These are phyloP conservation scores for Aspergillus affinis DNA, from an alignment of 495 filamentous ascomycete species.

Conservation along the genomic window DNA sequence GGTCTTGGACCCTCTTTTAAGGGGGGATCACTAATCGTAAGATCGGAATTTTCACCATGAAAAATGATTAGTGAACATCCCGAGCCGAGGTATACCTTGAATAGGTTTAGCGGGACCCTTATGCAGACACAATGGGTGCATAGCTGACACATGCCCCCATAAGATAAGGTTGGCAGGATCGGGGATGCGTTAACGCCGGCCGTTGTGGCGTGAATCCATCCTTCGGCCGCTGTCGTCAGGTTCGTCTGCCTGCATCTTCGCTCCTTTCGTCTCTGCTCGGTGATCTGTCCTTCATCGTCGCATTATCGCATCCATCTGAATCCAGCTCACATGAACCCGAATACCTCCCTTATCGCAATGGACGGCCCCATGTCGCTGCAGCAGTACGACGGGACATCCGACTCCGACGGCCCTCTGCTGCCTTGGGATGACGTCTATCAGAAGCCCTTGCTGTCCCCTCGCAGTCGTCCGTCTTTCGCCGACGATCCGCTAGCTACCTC, in stretches of 20 bases:
- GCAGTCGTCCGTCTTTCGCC: slow-evolving; percentile 1
- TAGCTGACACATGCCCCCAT: background rate
- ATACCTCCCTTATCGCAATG: background rate
- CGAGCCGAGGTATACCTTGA: slow-evolving; percentile 4
- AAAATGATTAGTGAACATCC: slow-evolving; percentile 13
- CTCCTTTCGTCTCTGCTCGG: background rate
- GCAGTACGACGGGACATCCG: background rate
- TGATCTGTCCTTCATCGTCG: background rate
- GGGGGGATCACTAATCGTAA: background rate
- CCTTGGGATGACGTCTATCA: slow-evolving; percentile 8
- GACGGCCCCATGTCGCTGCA: slow-evolving; percentile 4
- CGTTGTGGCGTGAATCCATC: background rate
- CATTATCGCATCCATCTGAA: background rate
- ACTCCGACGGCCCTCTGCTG: background rate
- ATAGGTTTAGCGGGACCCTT: background rate
- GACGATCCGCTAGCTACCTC: slow-evolving; percentile 2
- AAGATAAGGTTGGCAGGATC: background rate
- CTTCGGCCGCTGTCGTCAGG: too few relatives aligned
- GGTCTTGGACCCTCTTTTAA: too few relatives aligned
- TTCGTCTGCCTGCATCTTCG: background rate
- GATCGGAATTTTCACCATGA: background rate
- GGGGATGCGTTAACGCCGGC: background rate
- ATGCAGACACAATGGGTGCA: background rate
- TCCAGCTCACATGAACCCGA: background rate
- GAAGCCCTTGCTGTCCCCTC: background rate